Evolutionary conservation across 257 asterid species (phyloP), one percentile per base, ranked within the genome.

Genomic region (Solanum pennellii): DNA sequence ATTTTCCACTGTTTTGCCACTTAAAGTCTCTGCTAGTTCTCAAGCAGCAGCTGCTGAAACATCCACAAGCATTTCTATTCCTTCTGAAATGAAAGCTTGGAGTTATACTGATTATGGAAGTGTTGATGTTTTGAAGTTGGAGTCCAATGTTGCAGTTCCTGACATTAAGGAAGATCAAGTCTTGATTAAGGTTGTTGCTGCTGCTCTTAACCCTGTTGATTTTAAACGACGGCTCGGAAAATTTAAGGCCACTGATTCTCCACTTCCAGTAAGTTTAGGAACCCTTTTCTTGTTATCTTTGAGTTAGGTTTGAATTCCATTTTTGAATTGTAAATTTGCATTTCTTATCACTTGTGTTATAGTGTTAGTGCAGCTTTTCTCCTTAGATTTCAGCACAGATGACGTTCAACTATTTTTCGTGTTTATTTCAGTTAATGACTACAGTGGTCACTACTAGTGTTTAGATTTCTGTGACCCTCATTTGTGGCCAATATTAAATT

Each of bases 161-260:
- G 88, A 92, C 39, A 33, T 95, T 16, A 89, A 89, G 85, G 98
- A 93, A 39, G 96, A 96, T 76, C 97, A 94, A 87, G 99, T 96
- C 87, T 86, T 96, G 92, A 85, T 96, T 88, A 95, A 93, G 93
- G 98, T 96, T 23, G 94, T 69, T 68, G 98, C 98, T 41, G 98
- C 99, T 84, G 97, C 96, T 75, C 96, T 96, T 82, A 96, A 96
- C 31, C 99, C 99, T 20, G 93, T 96, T 79, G 99, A 96, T 92
- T 93, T 89, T 91, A 96, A 96, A 93, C 90, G 99, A 71, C 92
- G 95, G 84, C 86, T 86, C 1, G 98, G 99, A 21, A 93, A 94
- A 90, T 94, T 95, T 79, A 93, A 94, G 94, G 98, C 98, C 90
- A 90, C 98, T 42, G 99, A 96, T 93, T 94, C 99, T 2, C 97